Conservation (phyloP, 2,329 filamentous ascomycete genomes). For the Claviceps sp. region DNA sequence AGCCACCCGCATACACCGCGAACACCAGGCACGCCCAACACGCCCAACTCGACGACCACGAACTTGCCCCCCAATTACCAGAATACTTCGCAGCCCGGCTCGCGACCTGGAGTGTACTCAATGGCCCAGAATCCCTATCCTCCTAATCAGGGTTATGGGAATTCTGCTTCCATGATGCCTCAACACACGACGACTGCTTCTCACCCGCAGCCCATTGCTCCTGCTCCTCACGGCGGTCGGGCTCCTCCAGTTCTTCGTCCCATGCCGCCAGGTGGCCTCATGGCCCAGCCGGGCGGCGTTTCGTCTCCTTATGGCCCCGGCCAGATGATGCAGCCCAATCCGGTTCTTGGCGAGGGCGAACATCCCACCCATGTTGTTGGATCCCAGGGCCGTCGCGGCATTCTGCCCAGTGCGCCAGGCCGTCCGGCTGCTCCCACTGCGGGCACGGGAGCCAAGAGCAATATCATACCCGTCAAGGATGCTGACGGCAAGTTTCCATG, state of each 20-base stretch:
- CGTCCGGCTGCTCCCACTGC: conserved; percentile 62
- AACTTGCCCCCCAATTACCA: conserved; percentile 38
- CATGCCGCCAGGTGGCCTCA: conserved; percentile 56
- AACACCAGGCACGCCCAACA: conserved; percentile 49
- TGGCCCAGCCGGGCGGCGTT: conserved; percentile 40
- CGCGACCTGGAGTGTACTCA: conserved; percentile 36
- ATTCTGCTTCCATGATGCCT: conserved; percentile 48
- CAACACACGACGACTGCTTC: conserved; percentile 52
- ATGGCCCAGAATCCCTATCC: conserved; percentile 45
- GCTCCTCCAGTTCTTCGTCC: conserved; percentile 49
- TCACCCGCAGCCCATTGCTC: conserved; percentile 64
- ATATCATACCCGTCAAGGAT: conserved; percentile 83
- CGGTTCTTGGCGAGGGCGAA: conserved; percentile 42
- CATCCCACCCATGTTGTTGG: conserved; percentile 86
- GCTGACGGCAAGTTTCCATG: conserved; percentile 97
- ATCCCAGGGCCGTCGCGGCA: conserved; percentile 82
- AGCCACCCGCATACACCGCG: conserved; percentile 48
- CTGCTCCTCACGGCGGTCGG: conserved; percentile 47
- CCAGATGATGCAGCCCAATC: conserved; percentile 42
- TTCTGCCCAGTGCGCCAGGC: conserved; percentile 80
- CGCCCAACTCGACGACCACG: conserved; percentile 36
- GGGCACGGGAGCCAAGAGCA: conserved; percentile 60
- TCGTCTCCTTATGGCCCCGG: conserved; percentile 47
- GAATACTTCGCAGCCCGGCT: conserved; percentile 32
- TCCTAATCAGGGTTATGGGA: conserved; percentile 40